A percentile compares a stretch with the other conserved stretches of the same genome.
Conservation (phyloP, 192 early-diverging fungal species). For the Cetraspora pellucida region DNA sequence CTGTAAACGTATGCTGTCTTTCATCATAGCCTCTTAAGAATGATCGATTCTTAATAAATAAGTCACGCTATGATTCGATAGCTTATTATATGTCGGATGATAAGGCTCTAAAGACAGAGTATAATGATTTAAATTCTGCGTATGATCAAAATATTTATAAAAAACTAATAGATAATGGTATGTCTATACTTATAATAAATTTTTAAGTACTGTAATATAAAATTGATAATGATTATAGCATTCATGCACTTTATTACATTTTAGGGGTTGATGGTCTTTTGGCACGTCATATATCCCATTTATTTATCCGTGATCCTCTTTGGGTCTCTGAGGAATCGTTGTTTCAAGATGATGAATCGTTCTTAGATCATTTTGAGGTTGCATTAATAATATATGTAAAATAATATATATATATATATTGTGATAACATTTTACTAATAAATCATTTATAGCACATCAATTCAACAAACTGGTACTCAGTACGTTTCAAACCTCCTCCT, state of each 20-base stretch:
- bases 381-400: no score
- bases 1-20: no score
- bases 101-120: conserved; percentile 75
- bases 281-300: conserved; percentile 89
- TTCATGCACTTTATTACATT: not conserved
- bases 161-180: conserved; percentile 64
- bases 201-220: no score
- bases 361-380: conserved; percentile 96
- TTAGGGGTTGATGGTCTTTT: conserved; percentile 78
- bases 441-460: conserved; percentile 86
- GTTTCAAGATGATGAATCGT: conserved; percentile 77
- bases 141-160: conserved; percentile 80
- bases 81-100: conserved; percentile 82
- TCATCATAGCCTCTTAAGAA: conserved; percentile 66
- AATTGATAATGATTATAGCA: not conserved
- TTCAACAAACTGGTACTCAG: conserved; percentile 98
- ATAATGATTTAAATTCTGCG: conserved; percentile 88
- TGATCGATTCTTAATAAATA: conserved; percentile 81
- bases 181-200: no score
- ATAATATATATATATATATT: no score
- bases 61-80: conserved; percentile 97
- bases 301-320: conserved; percentile 98
- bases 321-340: conserved; percentile 91
- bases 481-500: conserved; percentile 98
- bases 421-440: no score